Base-by-base conservation (phyloP, 2,329 filamentous ascomycete species). In the Aspergillus sp. region DNA sequence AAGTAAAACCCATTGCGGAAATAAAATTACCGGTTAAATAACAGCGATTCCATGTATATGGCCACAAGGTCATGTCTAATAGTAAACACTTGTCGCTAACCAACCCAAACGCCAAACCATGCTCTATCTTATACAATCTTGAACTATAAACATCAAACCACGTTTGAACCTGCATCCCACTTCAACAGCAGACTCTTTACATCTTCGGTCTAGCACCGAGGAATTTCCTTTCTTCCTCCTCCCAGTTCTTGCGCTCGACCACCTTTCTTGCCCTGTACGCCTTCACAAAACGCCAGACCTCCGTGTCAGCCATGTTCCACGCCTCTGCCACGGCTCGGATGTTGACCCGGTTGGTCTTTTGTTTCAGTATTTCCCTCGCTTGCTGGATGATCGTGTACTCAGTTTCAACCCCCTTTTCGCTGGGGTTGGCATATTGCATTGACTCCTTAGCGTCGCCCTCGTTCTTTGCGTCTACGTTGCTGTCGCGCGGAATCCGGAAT, bases 401-500 rank as follows among this genome's bases (percentile, higher is more conserved):
- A 31, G 68, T 67, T 31, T 67, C 65, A 19, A 77, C 66, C 17
- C 77, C 74, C 45, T 74, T 66, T 35, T 74, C 51, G 57, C 70
- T 72, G 3, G 75, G 74, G 14, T 72, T 77, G 39, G 66, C 66
- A 55, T 72, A 68, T 49, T 74, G 73, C 33, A 71, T 66, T 33
- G 69, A 70, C 50, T 75, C 71, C 60, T 72, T 73, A 48, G 48
- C 33, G 39, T 70, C 66, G 8, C 63, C 66, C 25, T 75, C 69
- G 19, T 70, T 70, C 27, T 75, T 74, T 25, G 71, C 64, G 55
- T 77, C 71, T n/a, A 70, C 67, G 39, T 71, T 69, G 73, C 77
- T 51, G 66, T 74, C 62, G 56, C 81, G 80, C 2, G 93, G 90
- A 9, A 97, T 82, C 14, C 82, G 79, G 74, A 98, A 98, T 54